Conservation (phyloP, 352 stramenopile genomes). For the Phytopythium montanum region DNA sequence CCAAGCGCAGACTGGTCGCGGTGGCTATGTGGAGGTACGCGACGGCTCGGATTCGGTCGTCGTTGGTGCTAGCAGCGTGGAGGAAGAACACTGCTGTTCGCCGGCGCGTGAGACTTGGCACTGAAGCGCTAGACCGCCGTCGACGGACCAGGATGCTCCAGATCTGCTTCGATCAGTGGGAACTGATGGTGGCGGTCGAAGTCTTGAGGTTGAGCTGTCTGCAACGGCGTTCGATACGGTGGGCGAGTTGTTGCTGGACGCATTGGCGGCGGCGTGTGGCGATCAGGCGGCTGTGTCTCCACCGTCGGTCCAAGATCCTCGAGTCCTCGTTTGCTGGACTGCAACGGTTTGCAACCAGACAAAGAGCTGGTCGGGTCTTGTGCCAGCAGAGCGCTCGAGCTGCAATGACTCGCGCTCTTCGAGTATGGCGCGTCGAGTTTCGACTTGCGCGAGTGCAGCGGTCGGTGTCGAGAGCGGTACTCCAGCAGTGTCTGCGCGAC, state of each 20-base stretch:
- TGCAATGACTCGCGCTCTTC: not conserved
- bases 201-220: not conserved
- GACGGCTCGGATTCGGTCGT: conserved; percentile 6
- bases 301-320: not conserved
- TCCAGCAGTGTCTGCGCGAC: not conserved
- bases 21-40: conserved; percentile 18
- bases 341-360: not conserved
- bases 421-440: conserved; percentile 1
- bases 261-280: not conserved
- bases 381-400: not conserved
- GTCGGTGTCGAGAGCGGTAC: not conserved
- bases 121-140: not conserved
- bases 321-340: not conserved
- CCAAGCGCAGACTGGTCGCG: conserved; percentile 18
- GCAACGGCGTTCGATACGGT: not conserved
- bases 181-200: not conserved
- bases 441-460: conserved; percentile 1
- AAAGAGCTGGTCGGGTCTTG: not conserved
- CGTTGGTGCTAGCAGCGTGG: not conserved
- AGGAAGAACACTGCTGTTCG: not conserved
- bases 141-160: not conserved
- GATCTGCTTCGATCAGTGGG: not conserved
- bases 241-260: not conserved
- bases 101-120: not conserved
- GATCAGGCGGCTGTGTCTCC: not conserved